Base-by-base conservation (phyloP, 768 basidiomycete species). In the Tricholoma sp. region DNA sequence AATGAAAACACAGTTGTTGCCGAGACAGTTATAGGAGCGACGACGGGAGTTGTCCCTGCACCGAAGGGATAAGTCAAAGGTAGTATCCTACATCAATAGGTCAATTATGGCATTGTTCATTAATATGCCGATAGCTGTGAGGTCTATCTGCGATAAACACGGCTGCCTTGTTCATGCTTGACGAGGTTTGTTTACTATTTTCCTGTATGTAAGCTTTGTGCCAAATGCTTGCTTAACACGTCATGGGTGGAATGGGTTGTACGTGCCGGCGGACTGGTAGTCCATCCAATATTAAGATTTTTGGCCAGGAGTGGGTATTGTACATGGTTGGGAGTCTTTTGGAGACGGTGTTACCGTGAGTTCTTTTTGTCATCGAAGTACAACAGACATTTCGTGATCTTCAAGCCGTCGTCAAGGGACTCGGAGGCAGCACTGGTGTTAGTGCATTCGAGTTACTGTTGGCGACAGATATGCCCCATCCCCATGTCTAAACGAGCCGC, bases 221-320 rank as follows among this genome's bases (percentile, higher is more conserved):
- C 35, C 43, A 22, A 60, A 16, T 21, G 50, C 35, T n/a, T 29
- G 31, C 8, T 29, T 12, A 32, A 47, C 56, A 80, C 79, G 75
- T 94, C 47, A 94, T 95, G 92, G 84, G 86, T 66, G 91, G 91
- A 45, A 92, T 94, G 88, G 91, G 92, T 57, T 83, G 91, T 88
- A 67, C 71, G 88, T 77, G n/a, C 14, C 11, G 35, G 22, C 55
- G 49, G n/a, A 35, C 18, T 24, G 32, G 11, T 29, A 32, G 14
- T 9, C 37, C 18, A 29, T 24, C 14, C 18, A 49, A n/a, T 7
- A 47, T 27, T 27, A 12, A 47, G 6, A 1, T 22, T 8, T 9
- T 5, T 11, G 19, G n/a, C 54, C 59, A 91, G 89, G 91, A 27
- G 90, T 94, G 84, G 93, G 93, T 2, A 90, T 88, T 7, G 66